A percentile compares a stretch with the other conserved stretches of the same genome.
Evolutionary conservation across 106 monocot species (phyloP).

Genomic region (Dendrobium officinale): DNA sequence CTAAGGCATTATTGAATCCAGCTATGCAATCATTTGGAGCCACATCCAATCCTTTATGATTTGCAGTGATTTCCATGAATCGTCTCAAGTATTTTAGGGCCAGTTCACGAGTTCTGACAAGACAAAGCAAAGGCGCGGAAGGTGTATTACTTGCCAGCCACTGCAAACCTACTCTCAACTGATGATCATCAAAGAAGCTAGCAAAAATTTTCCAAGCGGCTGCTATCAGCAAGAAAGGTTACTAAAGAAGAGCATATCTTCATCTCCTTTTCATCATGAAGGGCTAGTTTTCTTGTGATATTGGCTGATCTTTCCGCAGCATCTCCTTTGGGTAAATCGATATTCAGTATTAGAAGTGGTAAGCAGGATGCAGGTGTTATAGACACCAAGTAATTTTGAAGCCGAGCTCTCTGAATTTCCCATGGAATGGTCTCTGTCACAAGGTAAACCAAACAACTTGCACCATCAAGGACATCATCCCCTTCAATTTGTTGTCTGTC

Average conservation of each 20-base stretch:
- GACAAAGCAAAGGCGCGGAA: slow-evolving; percentile 32
- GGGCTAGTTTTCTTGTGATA: slow-evolving; percentile 46
- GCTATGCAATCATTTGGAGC: slow-evolving; percentile 50
- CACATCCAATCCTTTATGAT: slow-evolving; percentile 16
- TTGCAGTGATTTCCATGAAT: slow-evolving; percentile 24
- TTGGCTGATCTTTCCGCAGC: slow-evolving; percentile 16
- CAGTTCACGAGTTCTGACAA: slow-evolving; percentile 46
- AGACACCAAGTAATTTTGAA: slow-evolving; percentile 39
- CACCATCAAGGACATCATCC: slow-evolving; percentile 36
- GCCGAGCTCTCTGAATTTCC: slow-evolving; percentile 52
- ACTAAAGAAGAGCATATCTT: slow-evolving; percentile 37
- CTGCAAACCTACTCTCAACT: slow-evolving; percentile 50
- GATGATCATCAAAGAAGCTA: slow-evolving; percentile 60
- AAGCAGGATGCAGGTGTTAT: slow-evolving; percentile 60
- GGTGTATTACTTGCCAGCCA: slow-evolving; percentile 77
- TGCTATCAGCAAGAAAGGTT: slow-evolving; percentile 28
- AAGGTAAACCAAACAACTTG: slow-evolving; percentile 53
- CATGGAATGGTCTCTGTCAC: slow-evolving; percentile 54
- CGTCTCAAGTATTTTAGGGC: slow-evolving; percentile 33
- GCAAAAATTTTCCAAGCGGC: background rate
- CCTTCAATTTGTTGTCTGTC: slow-evolving; percentile 13
- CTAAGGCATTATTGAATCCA: slow-evolving; percentile 62
- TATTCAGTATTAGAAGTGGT: slow-evolving; percentile 58
- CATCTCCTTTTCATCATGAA: slow-evolving; percentile 31
- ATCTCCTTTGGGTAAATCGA: slow-evolving; percentile 14